Evolutionary conservation across 192 early-diverging fungal genomes (phyloP).

Genomic region (Endogone sp.): DNA sequence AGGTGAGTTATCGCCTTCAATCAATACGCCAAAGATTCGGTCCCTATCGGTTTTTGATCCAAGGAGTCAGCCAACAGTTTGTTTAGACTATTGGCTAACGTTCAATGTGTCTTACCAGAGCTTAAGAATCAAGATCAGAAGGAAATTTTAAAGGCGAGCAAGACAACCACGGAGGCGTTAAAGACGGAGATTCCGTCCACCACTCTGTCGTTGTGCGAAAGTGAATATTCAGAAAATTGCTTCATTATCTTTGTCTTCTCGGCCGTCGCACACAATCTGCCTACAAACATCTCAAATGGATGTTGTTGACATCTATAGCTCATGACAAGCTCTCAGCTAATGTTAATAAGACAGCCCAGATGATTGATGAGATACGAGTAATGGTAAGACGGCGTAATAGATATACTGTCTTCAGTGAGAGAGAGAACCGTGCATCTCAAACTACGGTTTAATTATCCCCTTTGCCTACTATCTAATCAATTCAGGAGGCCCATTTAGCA

Average conservation of each 20-base stretch:
- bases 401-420: no score
- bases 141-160: conserved; percentile 21
- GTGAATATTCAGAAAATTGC: background rate
- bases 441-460: background rate
- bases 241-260: no score
- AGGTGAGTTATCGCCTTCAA: conserved; percentile 3
- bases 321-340: background rate
- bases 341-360: conserved; percentile 1
- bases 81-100: background rate
- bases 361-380: conserved; percentile 10
- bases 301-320: background rate
- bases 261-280: no score
- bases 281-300: background rate
- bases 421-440: no score
- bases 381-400: background rate
- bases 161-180: conserved; percentile 8
- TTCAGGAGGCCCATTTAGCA: conserved; percentile 8
- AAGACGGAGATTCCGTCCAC: conserved; percentile 14
- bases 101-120: conserved; percentile 3
- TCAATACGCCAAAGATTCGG: no score
- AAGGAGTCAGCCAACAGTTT: background rate
- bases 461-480: no score
- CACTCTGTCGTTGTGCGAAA: conserved; percentile 1
- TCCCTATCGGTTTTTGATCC: no score
- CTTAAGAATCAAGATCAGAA: conserved; percentile 14